Evolutionary conservation across 1,284 basidiomycete genomes (phyloP), one percentile per base, ranked within the genome.

Genomic region (Austroboletus olivaceoglutinosus): DNA sequence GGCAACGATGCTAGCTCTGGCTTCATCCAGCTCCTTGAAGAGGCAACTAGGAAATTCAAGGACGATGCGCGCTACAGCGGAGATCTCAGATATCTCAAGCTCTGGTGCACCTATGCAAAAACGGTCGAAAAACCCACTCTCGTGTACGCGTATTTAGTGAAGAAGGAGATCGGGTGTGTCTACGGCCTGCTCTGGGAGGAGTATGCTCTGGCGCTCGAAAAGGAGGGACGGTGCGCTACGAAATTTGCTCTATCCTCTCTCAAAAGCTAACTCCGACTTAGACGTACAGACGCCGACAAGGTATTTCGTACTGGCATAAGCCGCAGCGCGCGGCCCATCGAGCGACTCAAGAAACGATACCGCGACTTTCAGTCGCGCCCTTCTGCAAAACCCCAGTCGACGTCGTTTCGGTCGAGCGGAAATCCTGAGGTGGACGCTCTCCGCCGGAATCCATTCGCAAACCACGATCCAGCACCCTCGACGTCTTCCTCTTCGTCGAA

Each of bases 151-250:
- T 88, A 87, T 65, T 71, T 96, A 47, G 75, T 93, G 51, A 83
- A 84, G 41, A 85, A 83, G 48, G 85, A 87, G 45, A 88, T 96
- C 62, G 93, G 92, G 0, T 86, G 82, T 3, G 78, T 80, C 3
- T 89, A 89, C 63, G 85, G 89, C 3, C 70, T 84, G 29, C 73
- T 96, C 46, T 97, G 95, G 64, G 91, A 93, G 62, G 91, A 94
- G 60, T 94, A 90, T 67, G 91, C 92, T 1, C 71, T 78, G 36
- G 75, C 86, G 2, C 73, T 90, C 48, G 93, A 97, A 68, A 75
- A 75, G 36, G 77, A 80, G 44, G 81, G 85, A 55, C 79, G 82
- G 91, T 93, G 70, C 68, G 88, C n/a, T n/a, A 48, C 34, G 6
- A 52, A 49, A 42, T 5, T 43, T 48, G 33, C 42, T 47, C 37